Percentiles rank a stretch among this genome's conserved stretches.
Conservation (phyloP, 1,284 basidiomycete genomes). For the Boletus semigastroideus region DNA sequence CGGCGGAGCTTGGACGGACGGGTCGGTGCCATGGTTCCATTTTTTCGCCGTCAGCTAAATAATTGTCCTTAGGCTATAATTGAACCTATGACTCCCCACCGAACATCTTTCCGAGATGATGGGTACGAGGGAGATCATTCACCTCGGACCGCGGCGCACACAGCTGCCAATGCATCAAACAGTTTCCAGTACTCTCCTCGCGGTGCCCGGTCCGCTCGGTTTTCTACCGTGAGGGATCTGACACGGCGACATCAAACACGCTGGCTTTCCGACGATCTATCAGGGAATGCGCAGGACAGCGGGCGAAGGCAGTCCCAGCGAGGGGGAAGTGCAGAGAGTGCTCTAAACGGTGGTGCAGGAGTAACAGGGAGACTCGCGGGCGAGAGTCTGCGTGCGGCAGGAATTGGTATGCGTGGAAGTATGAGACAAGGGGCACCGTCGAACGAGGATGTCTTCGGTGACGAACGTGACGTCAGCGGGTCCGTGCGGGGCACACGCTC, state of each 20-base stretch:
- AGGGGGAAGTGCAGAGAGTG: slow-evolving; percentile 65
- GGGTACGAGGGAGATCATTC: slow-evolving; percentile 16
- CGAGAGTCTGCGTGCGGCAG: slow-evolving; percentile 71
- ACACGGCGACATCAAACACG: slow-evolving; percentile 49
- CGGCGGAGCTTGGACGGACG: slow-evolving; percentile 42
- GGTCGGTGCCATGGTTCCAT: slow-evolving; percentile 34
- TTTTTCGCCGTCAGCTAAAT: slow-evolving; percentile 7
- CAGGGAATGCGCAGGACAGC: slow-evolving; percentile 20
- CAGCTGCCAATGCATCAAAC: slow-evolving; percentile 17
- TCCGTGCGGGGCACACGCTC: slow-evolving; percentile 20
- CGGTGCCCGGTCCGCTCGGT: slow-evolving; percentile 35
- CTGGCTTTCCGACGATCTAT: slow-evolving; percentile 48
- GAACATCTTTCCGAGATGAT: slow-evolving; percentile 18
- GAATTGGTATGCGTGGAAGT: slow-evolving; percentile 45
- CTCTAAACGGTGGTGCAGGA: slow-evolving; percentile 38
- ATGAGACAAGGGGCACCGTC: slow-evolving; percentile 19
- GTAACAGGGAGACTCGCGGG: slow-evolving; percentile 58
- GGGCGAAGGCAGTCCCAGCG: slow-evolving; percentile 52
- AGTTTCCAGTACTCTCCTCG: slow-evolving; percentile 32
- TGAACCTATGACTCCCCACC: slow-evolving; percentile 29
- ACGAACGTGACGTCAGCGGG: slow-evolving; percentile 12
- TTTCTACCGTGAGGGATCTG: slow-evolving; percentile 47
- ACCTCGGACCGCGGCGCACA: slow-evolving; percentile 22
- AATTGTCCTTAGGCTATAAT: slow-evolving; percentile 18
- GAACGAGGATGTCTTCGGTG: slow-evolving; percentile 42